Base-by-base conservation (phyloP, 331 rosid species). In the Spiraea crenata region DNA sequence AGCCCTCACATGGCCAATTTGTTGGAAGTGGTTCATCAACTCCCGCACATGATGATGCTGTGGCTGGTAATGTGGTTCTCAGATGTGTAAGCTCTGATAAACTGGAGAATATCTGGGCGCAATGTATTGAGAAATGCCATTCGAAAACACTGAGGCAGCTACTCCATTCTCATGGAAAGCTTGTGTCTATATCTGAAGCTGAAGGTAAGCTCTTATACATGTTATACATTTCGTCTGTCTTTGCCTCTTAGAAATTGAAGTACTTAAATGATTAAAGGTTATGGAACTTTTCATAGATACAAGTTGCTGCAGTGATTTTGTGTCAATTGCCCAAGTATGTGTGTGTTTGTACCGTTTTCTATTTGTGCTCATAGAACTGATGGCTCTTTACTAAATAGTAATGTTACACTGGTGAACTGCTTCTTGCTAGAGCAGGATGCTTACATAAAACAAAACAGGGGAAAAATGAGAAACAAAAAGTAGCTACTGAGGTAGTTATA, bases 111-210 rank as follows among this genome's bases (percentile, higher is more conserved):
- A 77, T 95, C 69, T 95, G 99, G 99, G 85, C 75, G 48, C 87
- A 47, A 49, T 91, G 98, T 80, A 95, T 95, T 41, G 96, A 82
- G 83, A 85, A 76, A 75, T 95, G 99, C 65, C 99, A 95, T 81
- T 95, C 99, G 35, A 95, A 91, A 83, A 91, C 99, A 56, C 77
- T 95, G 81, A 85, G 89, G 81, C 99, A 89, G 84, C 82, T 95
- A 69, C 90, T 95, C 65, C 83, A 73, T 57, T 72, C 77, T 81
- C 89, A 95, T 69, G 99, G 99, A 77, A 91, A 88, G 81, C 98
- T 95, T 75, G 88, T 91, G 78, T 91, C 98, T 72, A 74, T 95
- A 74, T 86, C 96, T 55, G 98, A 95, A 86, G 82, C 85, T 78
- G 95, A 91, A 86, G 98, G 99, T 91, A 48, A 69, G 81, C 65